A percentile compares a stretch with the other conserved stretches of the same genome.
These are phyloP conservation scores for Akanthomyces lecanii DNA, from an alignment of 2,329 filamentous ascomycete genomes.

Conservation along the genomic window DNA sequence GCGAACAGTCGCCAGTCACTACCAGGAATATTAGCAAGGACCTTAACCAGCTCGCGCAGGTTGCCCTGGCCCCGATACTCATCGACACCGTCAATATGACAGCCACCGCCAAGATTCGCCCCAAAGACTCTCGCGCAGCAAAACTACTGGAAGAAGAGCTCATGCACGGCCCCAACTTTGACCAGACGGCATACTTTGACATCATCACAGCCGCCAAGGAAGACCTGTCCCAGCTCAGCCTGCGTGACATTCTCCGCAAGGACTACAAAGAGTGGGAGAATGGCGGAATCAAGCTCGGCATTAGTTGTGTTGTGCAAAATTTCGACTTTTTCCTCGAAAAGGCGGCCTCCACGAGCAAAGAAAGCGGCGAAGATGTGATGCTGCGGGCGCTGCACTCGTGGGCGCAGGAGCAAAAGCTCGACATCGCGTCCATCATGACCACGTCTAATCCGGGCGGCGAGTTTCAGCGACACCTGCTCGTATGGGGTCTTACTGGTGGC, in stretches of 20 bases:
- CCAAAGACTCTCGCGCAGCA: conserved; percentile 55
- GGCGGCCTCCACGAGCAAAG: conserved; percentile 36
- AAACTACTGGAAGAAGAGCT: conserved; percentile 51
- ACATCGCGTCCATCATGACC: conserved; percentile 66
- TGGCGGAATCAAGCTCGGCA: conserved; percentile 55
- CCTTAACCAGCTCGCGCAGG: conserved; percentile 58
- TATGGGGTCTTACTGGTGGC: conserved; percentile 55
- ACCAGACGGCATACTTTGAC: conserved; percentile 53
- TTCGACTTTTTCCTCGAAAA: conserved; percentile 56
- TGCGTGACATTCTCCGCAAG: conserved; percentile 69
- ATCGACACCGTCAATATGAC: conserved; percentile 67
- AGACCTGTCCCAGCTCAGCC: conserved; percentile 55
- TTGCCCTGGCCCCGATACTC: conserved; percentile 67
- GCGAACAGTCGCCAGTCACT: background rate
- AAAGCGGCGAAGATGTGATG: conserved; percentile 33
- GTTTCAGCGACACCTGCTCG: conserved; percentile 63
- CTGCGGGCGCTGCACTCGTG: conserved; percentile 48
- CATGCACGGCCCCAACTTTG: conserved; percentile 41
- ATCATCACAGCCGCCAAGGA: conserved; percentile 62
- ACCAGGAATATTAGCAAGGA: conserved; percentile 24
- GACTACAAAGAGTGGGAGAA: conserved; percentile 81
- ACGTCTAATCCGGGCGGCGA: conserved; percentile 49
- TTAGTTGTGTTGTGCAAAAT: conserved; percentile 61
- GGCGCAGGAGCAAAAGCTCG: conserved; percentile 53
- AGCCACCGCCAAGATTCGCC: conserved; percentile 60